phyloP scores from a whole-genome alignment of 257 asterid genomes.

The Solanum pinnatisectum region DNA sequence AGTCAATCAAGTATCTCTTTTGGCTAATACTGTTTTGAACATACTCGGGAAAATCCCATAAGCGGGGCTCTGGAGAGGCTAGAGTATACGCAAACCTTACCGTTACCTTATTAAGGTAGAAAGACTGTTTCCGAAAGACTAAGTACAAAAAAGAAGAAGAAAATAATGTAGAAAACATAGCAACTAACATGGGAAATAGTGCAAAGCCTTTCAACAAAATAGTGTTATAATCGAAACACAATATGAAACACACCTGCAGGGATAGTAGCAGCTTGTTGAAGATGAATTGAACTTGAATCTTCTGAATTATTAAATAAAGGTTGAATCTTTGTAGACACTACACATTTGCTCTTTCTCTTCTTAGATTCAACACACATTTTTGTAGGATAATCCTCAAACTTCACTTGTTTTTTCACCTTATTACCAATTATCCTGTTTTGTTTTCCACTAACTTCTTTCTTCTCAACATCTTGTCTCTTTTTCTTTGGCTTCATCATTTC shows the following conservation, averaged over 20 bases:
- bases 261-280: neutral
- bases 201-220: no score
- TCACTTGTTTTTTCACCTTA: constrained; percentile 21
- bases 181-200: no score
- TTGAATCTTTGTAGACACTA: neutral
- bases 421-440: neutral
- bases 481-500: neutral
- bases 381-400: neutral
- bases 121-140: neutral
- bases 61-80: neutral
- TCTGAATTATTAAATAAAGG: neutral
- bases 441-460: neutral
- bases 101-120: no score
- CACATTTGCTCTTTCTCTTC: constrained; percentile 2
- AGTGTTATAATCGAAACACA: neutral
- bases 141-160: neutral
- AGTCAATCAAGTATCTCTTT: neutral
- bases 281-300: neutral
- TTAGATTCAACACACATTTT: constrained; percentile 11
- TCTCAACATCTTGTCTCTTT: neutral
- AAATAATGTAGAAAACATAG: neutral
- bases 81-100: no score
- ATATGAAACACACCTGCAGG: neutral
- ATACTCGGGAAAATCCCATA: no score
- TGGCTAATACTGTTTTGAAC: neutral